Percentiles rank a stretch among this genome's conserved stretches.
Evolutionary conservation across 805 yeast genomes (phyloP).

Genomic region (Saturnispora saitoi): DNA sequence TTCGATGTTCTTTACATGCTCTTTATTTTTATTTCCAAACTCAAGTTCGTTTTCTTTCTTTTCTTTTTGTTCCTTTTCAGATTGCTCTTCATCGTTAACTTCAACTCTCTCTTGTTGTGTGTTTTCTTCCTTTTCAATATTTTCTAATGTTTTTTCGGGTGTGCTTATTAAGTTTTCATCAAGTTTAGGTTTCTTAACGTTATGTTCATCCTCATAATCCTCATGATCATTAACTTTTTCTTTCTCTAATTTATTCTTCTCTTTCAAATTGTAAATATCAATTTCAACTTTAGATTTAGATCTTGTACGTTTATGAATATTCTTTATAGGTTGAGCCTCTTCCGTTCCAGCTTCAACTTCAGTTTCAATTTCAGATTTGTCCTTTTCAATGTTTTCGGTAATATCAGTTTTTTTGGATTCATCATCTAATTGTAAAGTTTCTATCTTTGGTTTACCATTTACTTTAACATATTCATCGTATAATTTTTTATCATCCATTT

Average conservation of each 20-base stretch:
- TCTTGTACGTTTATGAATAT: conserved; percentile 4
- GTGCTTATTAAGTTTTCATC: neutral
- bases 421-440: too few species aligned
- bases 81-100: neutral
- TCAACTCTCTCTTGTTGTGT: neutral
- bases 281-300: conserved; percentile 1
- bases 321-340: neutral
- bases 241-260: conserved; percentile 6
- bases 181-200: conserved; percentile 4
- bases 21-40: neutral
- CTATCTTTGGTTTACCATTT: neutral
- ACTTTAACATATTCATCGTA: conserved; percentile 20
- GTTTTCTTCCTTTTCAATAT: too few species aligned
- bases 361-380: conserved; percentile 2
- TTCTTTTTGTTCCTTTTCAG: neutral
- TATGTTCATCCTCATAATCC: neutral
- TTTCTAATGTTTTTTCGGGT: neutral
- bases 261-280: conserved; percentile 2
- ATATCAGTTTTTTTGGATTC: neutral
- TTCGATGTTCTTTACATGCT: too few species aligned
- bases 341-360: conserved; percentile 2
- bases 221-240: conserved; percentile 1
- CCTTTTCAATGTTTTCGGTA: neutral
- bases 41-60: neutral
- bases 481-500: conserved; percentile 30